A percentile compares a stretch with the other conserved stretches of the same genome.
Evolutionary conservation across 306 rosid species (phyloP).

Genomic region (Dicorynia guianensis): DNA sequence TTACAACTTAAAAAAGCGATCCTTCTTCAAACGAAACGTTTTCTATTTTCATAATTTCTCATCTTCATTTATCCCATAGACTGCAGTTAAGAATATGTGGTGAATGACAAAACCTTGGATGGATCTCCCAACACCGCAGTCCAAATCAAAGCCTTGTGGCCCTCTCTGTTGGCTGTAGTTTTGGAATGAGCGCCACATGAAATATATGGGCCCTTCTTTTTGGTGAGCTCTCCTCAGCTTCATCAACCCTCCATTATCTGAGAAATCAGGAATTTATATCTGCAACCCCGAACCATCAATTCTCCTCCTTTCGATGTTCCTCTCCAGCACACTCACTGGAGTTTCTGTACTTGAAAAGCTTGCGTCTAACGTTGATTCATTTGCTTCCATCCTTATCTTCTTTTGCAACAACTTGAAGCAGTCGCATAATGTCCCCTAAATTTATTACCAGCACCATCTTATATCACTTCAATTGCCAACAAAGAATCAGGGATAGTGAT

Average conservation of each 20-base stretch:
- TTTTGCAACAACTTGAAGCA: slow-evolving; percentile 53
- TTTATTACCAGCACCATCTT: slow-evolving; percentile 5
- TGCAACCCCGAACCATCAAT: slow-evolving; percentile 34
- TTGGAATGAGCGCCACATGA: neutral
- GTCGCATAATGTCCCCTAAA: slow-evolving; percentile 46
- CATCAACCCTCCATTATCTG: neutral
- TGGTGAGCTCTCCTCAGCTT: neutral
- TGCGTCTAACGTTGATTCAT: slow-evolving; percentile 29
- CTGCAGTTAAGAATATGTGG: neutral
- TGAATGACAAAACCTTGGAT: neutral
- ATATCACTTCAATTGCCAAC: neutral
- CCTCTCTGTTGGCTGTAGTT: neutral
- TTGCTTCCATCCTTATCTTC: slow-evolving; percentile 31
- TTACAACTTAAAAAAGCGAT: too few species aligned
- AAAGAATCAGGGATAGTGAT: neutral
- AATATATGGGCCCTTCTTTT: neutral
- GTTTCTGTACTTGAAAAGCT: slow-evolving; percentile 34
- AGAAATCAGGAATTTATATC: slow-evolving; percentile 28
- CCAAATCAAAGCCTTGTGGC: neutral
- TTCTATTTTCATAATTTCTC: neutral
- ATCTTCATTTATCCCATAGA: neutral
- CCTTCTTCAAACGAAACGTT: too few species aligned
- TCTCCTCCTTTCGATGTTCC: slow-evolving; percentile 38
- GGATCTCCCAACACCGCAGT: neutral
- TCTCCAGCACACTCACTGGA: slow-evolving; percentile 48